Evolutionary conservation across 345 rosid species (phyloP).

Genomic region (Reutealis trisperma): DNA sequence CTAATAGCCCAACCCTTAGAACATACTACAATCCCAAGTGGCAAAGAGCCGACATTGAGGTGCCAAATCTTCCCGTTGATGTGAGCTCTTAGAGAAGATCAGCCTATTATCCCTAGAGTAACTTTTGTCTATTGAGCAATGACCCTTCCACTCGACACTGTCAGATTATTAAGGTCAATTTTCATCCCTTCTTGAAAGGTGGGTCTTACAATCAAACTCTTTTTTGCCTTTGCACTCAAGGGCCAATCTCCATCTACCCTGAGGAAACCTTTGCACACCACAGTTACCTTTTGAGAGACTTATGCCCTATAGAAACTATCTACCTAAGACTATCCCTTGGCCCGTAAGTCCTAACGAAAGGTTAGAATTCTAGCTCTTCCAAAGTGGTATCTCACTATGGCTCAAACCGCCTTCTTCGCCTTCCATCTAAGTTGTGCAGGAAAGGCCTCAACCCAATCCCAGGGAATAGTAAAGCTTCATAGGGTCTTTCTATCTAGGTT

Average conservation of each 20-base stretch:
- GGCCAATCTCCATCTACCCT: no score
- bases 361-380: slow-evolving; percentile 17
- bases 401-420: background rate
- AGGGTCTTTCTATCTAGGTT: background rate
- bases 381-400: slow-evolving; percentile 13
- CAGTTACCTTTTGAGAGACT: background rate
- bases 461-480: background rate
- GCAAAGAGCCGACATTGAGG: no score
- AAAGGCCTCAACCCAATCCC: slow-evolving; percentile 16
- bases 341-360: slow-evolving; percentile 7
- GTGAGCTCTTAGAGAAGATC: no score
- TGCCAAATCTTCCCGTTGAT: no score
- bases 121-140: no score
- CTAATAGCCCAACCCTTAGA: no score
- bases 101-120: no score
- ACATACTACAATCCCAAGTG: no score
- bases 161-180: background rate
- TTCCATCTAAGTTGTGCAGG: slow-evolving; percentile 10
- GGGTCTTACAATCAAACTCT: background rate
- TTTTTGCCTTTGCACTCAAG: no score
- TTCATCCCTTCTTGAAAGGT: background rate
- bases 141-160: no score
- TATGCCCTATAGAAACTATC: background rate
- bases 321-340: slow-evolving; percentile 7
- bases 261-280: background rate